Evolutionary conservation across 1,139 yeast genomes (phyloP).

Genomic region (Meyerozyma guilliermondii): DNA sequence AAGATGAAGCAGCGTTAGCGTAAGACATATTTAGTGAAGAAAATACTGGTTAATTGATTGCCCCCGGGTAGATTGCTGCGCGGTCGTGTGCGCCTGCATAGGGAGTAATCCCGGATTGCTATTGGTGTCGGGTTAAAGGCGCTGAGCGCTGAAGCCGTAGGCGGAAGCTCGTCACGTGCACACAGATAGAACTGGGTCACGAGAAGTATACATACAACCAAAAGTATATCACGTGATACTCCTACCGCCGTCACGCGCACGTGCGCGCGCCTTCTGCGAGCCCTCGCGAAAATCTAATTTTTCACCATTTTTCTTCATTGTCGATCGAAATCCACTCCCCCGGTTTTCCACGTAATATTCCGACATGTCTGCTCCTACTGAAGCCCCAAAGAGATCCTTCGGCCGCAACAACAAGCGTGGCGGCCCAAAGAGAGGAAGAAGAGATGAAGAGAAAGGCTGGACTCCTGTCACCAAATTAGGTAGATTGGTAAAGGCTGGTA

Average conservation of each 20-base stretch:
- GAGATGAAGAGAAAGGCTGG: slow-evolving; percentile 98
- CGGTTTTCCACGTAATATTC: slow-evolving; percentile 91
- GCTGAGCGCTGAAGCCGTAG: no score
- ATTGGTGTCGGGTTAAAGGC: no score
- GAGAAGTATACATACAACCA: no score
- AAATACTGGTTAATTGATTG: not conserved
- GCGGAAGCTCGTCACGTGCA: no score
- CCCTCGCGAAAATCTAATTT: slow-evolving; percentile 7
- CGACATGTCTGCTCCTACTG: slow-evolving; percentile 76
- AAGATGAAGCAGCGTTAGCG: slow-evolving; percentile 39
- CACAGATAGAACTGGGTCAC: no score
- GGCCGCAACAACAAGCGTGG: slow-evolving; percentile 62
- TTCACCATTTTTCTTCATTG: slow-evolving; percentile 17
- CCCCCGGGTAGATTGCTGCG: slow-evolving; percentile 2
- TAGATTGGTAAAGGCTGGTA: slow-evolving; percentile 99
- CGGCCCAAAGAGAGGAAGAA: slow-evolving; percentile 56
- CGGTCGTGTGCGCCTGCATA: not conserved
- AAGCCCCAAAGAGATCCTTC: slow-evolving; percentile 61
- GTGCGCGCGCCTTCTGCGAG: slow-evolving; percentile 3
- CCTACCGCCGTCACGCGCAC: not conserved
- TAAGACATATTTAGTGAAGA: slow-evolving; percentile 13
- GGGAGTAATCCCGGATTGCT: no score
- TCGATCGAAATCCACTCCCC: slow-evolving; percentile 89
- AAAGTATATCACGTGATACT: no score
- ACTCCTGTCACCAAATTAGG: slow-evolving; percentile 99